phyloP scores from a whole-genome alignment of 768 basidiomycete genomes.

The Suillus variegatus region DNA sequence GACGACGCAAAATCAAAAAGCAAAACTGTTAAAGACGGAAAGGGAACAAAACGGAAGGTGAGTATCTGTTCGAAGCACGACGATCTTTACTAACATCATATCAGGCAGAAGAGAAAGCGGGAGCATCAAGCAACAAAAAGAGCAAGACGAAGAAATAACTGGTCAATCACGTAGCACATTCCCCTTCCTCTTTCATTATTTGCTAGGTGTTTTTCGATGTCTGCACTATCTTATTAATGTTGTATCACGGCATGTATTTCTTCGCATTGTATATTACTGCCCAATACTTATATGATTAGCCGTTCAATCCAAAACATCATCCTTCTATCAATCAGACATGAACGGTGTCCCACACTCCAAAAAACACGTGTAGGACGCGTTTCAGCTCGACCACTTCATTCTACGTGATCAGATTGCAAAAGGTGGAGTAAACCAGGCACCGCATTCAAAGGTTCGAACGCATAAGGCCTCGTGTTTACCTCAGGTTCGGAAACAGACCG shows the following conservation, averaged over 20 bases:
- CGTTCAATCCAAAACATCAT: not conserved
- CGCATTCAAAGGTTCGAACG: not conserved
- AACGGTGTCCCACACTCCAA: not conserved
- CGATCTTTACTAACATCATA: constrained; percentile 17
- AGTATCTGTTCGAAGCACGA: constrained; percentile 21
- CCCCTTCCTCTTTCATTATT: not conserved
- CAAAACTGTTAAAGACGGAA: constrained; percentile 35
- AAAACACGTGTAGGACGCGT: constrained; percentile 4
- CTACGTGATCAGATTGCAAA: not conserved
- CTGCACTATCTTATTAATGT: constrained; percentile 4
- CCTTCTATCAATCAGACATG: not conserved
- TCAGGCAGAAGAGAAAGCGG: constrained; percentile 37
- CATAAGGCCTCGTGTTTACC: constrained; percentile 7
- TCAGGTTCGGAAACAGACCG: constrained; percentile 3
- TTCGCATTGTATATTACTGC: constrained; percentile 1
- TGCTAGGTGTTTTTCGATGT: constrained; percentile 3
- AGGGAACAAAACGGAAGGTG: constrained; percentile 57
- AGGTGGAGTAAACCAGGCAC: constrained; percentile 1
- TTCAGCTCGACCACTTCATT: not conserved
- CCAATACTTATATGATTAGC: constrained; percentile 1
- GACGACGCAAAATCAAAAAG: constrained; percentile 39
- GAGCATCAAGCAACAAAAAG: constrained; percentile 38
- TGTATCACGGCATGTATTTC: not conserved
- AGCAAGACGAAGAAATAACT: constrained; percentile 40
- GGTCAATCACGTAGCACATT: not conserved